Percentiles rank a stretch among this genome's conserved stretches.
These are phyloP conservation scores for Lentinula novae-zelandiae DNA, from an alignment of 1,284 basidiomycete species.

Conservation along the genomic window DNA sequence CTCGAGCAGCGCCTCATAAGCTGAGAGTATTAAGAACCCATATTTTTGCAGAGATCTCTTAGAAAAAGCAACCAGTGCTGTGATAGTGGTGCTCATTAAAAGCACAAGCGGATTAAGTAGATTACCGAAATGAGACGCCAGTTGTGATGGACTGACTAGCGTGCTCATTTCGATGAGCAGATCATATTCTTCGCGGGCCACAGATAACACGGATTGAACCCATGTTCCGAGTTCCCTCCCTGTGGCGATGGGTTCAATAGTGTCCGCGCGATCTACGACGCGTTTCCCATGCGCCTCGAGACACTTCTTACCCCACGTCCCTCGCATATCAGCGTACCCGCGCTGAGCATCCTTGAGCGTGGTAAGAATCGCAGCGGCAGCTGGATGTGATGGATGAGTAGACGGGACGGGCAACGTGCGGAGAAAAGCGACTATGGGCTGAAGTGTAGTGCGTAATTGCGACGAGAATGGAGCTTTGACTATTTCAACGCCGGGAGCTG, in stretches of 20 bases:
- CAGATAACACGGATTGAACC: constrained; percentile 55
- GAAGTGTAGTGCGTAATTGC: constrained; percentile 47
- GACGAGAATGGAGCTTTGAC: constrained; percentile 51
- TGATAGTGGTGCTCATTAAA: constrained; percentile 59
- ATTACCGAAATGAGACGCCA: constrained; percentile 53
- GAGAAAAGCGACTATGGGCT: constrained; percentile 63
- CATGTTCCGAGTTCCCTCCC: constrained; percentile 68
- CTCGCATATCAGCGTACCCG: constrained; percentile 82
- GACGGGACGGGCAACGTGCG: constrained; percentile 68
- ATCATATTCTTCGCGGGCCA: constrained; percentile 67
- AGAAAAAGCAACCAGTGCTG: constrained; percentile 61
- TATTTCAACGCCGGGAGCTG: constrained; percentile 53
- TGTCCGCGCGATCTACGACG: constrained; percentile 63
- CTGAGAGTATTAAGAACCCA: constrained; percentile 74
- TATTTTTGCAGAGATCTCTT: constrained; percentile 84
- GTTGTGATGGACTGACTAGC: constrained; percentile 41
- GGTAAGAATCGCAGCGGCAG: constrained; percentile 55
- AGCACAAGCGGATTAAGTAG: constrained; percentile 61
- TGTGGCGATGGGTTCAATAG: constrained; percentile 53
- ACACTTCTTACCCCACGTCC: constrained; percentile 68
- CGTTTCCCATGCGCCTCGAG: constrained; percentile 67
- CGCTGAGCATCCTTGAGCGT: constrained; percentile 71
- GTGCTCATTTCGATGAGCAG: constrained; percentile 61
- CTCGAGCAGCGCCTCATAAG: constrained; percentile 52
- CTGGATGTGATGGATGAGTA: constrained; percentile 77